Evolutionary conservation across 495 filamentous ascomycete genomes (phyloP).

Genomic region (Penicillium crystallinum): DNA sequence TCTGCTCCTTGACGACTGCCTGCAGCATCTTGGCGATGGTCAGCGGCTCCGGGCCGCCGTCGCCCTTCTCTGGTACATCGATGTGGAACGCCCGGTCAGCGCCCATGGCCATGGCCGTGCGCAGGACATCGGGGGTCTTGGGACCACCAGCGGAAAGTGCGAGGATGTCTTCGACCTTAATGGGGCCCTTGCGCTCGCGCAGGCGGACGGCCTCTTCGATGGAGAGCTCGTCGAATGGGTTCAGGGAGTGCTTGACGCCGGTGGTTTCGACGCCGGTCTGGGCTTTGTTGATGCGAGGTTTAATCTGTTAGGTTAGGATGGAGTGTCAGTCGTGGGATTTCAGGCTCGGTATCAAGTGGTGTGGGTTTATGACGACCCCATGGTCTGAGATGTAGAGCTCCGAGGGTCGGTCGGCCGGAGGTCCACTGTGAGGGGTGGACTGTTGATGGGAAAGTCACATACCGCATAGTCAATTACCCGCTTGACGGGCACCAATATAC

Average conservation of each 20-base stretch:
- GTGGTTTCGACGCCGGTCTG: constrained; percentile 88
- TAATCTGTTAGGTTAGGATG: constrained; percentile 56
- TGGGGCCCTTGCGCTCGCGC: constrained; percentile 65
- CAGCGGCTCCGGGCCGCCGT: constrained; percentile 74
- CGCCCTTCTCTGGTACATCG: constrained; percentile 52
- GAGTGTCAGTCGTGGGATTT: constrained; percentile 3
- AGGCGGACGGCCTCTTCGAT: constrained; percentile 93
- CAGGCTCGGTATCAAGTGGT: background rate
- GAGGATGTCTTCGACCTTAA: constrained; percentile 78
- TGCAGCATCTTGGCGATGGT: constrained; percentile 83
- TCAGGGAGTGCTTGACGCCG: constrained; percentile 94
- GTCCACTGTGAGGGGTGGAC: background rate
- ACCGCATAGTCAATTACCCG: constrained; percentile 99
- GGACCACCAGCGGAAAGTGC: constrained; percentile 81
- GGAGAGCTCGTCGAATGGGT: constrained; percentile 98
- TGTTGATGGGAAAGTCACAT: constrained; percentile 24
- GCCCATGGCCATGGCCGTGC: constrained; percentile 98
- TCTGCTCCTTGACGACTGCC: constrained; percentile 71
- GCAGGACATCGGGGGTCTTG: constrained; percentile 79
- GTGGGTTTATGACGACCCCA: background rate
- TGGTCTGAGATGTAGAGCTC: constrained; percentile 2
- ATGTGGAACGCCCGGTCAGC: constrained; percentile 88
- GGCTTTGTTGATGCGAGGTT: constrained; percentile 95
- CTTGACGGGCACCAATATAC: constrained; percentile 95
- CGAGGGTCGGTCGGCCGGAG: constrained; percentile 7